Evolutionary conservation across 2,329 filamentous ascomycete genomes (phyloP), one percentile per base, ranked within the genome.

Genomic region (Pseudogymnoascus sp.): DNA sequence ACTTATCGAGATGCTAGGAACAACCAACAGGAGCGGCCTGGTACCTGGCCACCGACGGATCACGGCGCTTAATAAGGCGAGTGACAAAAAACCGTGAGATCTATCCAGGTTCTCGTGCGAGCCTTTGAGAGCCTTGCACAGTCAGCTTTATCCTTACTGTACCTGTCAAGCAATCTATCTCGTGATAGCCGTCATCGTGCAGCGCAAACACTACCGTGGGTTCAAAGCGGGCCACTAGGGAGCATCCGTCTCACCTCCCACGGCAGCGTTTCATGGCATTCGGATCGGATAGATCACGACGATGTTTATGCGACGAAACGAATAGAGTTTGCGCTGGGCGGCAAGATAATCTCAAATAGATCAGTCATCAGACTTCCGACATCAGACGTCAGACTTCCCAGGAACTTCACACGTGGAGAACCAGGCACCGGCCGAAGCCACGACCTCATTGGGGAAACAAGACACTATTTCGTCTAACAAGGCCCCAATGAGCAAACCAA

Each of bases 21-120:
- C 63, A 76, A 76, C 73, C 72, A 25, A 14, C 44, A 25, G 21
- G 12, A 8, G 21, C 12, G 21, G 23, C 44, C 7, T 38, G 14
- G n/a, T 38, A 40, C 37, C 44, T n/a, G 23, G 21, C 14, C 44
- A 50, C 23, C 21, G 21, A 25, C 21, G 5, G 42, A 25, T 21
- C 44, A 50, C 6, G 4, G 21, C 44, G 12, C 44, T n/a, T n/a
- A 25, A 28, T 8, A 50, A 28, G 44, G 23, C 2, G 5, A 28
- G 12, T 6, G 44, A 50, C 14, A 4, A 50, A 6, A 28, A 28
- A 50, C 5, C 12, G 23, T 28, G 12, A 28, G 7, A 50, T 50
- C 21, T 3, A 28, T 50, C 1, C 23, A 5, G 23, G 3, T 50
- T 28, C 21, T 14, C 12, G 14, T 28, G 21, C 12, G 23, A 28